Percentiles rank a stretch among this genome's conserved stretches.
Evolutionary conservation across 2,329 filamentous ascomycete species (phyloP).

Genomic region (Neofusicoccum sp.): DNA sequence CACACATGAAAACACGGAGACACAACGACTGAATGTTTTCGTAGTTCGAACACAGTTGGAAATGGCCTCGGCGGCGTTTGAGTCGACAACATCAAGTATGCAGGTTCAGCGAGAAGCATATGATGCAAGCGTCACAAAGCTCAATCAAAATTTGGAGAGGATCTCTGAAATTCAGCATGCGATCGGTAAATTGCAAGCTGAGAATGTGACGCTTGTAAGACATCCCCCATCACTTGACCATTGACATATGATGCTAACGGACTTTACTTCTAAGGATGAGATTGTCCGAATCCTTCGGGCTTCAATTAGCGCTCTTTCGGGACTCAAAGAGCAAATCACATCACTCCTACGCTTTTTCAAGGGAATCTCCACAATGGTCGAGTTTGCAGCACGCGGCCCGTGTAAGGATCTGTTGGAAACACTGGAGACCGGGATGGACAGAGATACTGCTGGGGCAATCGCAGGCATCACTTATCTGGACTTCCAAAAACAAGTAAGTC

Average conservation of each 20-base stretch:
- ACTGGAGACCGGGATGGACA: background rate
- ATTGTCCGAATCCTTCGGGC: conserved; percentile 13
- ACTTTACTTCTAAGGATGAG: background rate
- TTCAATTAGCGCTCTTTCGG: background rate
- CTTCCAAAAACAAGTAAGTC: conserved; percentile 12
- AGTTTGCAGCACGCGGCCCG: conserved; percentile 12
- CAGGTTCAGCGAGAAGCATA: background rate
- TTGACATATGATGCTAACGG: too few species aligned
- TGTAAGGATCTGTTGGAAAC: conserved; percentile 2
- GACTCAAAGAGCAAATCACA: conserved; percentile 13
- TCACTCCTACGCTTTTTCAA: conserved; percentile 11
- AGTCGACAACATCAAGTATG: background rate
- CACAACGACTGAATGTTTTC: background rate
- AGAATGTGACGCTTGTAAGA: conserved; percentile 6
- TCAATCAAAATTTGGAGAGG: background rate
- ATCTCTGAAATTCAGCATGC: conserved; percentile 8
- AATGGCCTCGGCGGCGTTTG: background rate
- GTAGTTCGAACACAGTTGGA: background rate
- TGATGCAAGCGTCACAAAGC: background rate
- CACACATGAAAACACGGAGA: background rate
- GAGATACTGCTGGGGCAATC: background rate
- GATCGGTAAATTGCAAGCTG: conserved; percentile 2
- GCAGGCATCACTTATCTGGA: background rate
- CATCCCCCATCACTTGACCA: background rate
- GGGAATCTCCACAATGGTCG: conserved; percentile 15